Conservation (phyloP, 495 filamentous ascomycete genomes). For the Margaritispora aquatica region DNA sequence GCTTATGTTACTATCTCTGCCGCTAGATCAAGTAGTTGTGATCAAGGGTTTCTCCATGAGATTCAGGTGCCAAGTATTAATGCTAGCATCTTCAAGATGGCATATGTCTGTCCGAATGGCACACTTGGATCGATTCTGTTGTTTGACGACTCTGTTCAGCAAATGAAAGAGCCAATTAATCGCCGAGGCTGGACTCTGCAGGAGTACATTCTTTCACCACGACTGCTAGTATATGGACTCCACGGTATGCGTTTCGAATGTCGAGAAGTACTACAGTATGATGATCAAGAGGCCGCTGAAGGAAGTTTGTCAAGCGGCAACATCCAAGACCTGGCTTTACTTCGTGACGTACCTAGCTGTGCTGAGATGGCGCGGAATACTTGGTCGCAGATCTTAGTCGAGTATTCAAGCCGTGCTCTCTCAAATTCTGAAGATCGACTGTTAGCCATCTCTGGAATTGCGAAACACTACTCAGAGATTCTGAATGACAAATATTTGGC, state of each 20-base stretch:
- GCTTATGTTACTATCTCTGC: neutral
- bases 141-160: no score
- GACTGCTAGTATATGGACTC: neutral
- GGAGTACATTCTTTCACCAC: neutral
- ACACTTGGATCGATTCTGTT: neutral
- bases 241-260: no score
- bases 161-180: neutral
- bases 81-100: neutral
- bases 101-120: neutral
- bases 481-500: neutral
- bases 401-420: conserved; percentile 73
- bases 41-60: neutral
- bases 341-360: no score
- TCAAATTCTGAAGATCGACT: conserved; percentile 63
- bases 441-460: neutral
- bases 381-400: neutral
- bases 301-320: no score
- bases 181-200: neutral
- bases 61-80: no score
- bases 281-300: no score
- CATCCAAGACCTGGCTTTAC: no score
- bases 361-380: no score
- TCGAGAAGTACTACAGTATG: no score
- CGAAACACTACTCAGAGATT: neutral
- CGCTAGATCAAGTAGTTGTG: neutral